These are phyloP conservation scores for Xylariales sp. DNA, from an alignment of 2,329 filamentous ascomycete species.

Conservation along the genomic window DNA sequence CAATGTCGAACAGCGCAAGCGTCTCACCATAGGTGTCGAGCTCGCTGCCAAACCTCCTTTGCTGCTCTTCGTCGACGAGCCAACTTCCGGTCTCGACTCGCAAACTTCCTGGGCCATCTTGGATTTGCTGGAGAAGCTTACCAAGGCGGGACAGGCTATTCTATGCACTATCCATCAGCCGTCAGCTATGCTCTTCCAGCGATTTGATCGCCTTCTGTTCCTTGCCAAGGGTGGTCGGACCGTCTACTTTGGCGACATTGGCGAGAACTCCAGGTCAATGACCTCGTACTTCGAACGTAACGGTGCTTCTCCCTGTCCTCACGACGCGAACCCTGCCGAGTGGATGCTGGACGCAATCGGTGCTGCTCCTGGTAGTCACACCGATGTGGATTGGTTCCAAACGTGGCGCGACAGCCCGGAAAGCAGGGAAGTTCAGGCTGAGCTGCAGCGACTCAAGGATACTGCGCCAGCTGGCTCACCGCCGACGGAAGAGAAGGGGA, in stretches of 20 bases:
- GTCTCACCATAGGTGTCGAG: conserved; percentile 93
- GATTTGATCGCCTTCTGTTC: conserved; percentile 79
- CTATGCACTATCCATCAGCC: conserved; percentile 98
- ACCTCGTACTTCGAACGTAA: conserved; percentile 73
- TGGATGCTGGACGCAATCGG: conserved; percentile 63
- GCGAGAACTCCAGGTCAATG: conserved; percentile 62
- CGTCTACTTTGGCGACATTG: conserved; percentile 79
- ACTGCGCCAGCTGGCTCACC: conserved; percentile 32
- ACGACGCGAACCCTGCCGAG: conserved; percentile 73
- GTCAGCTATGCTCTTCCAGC: conserved; percentile 91
- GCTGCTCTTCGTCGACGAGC: conserved; percentile 89
- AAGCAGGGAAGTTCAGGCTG: conserved; percentile 45
- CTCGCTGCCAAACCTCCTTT: conserved; percentile 86
- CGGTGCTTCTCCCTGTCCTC: conserved; percentile 60
- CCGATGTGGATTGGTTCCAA: conserved; percentile 57
- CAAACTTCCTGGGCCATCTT: conserved; percentile 93
- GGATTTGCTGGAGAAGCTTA: conserved; percentile 82
- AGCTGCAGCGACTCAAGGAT: conserved; percentile 52
- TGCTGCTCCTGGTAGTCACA: conserved; percentile 58
- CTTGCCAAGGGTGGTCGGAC: conserved; percentile 70
- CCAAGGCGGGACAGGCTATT: conserved; percentile 84
- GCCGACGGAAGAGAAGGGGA: conserved; percentile 29
- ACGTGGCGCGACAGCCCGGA: conserved; percentile 34
- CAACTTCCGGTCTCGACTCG: conserved; percentile 87
- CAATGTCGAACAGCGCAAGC: conserved; percentile 66